A percentile compares a stretch with the other conserved stretches of the same genome.
These are phyloP conservation scores for Phaseolus coccineus DNA, from an alignment of 331 rosid species.

Conservation along the genomic window DNA sequence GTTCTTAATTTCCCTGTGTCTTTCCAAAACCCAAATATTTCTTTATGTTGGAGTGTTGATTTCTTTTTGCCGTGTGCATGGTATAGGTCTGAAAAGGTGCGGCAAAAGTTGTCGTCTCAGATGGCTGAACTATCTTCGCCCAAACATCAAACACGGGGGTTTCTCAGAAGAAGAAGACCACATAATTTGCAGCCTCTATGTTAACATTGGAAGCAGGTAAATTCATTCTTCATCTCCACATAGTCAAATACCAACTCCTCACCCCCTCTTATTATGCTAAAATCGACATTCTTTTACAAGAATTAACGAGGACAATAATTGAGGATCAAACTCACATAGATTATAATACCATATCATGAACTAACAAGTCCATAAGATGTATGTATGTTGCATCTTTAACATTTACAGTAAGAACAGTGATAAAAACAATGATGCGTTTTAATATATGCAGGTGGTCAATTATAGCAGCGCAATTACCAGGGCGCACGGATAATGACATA, in stretches of 20 bases:
- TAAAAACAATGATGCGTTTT: background rate
- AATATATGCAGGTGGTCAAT: slow-evolving; percentile 78
- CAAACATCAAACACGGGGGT: slow-evolving; percentile 83
- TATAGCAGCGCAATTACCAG: slow-evolving; percentile 89
- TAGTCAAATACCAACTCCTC: background rate
- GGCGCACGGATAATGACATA: slow-evolving; percentile 88
- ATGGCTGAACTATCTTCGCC: slow-evolving; percentile 90
- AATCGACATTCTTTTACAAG: background rate
- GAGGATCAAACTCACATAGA: background rate
- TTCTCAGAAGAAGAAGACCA: slow-evolving; percentile 92
- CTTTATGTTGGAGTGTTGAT: background rate
- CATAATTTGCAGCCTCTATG: slow-evolving; percentile 84
- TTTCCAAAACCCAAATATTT: background rate
- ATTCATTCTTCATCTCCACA: background rate
- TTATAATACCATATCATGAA: background rate
- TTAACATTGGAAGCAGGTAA: slow-evolving; percentile 87
- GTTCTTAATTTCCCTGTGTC: background rate
- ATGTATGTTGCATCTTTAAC: no score
- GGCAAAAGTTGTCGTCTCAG: slow-evolving; percentile 92
- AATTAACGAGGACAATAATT: background rate
- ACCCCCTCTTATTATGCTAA: background rate
- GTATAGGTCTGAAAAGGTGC: slow-evolving; percentile 80
- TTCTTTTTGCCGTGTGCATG: background rate
- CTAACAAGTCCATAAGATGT: background rate
- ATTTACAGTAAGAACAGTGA: no score